Base-by-base conservation (phyloP, 2,329 filamentous ascomycete species). In the Myriosclerotinia curreyana region DNA sequence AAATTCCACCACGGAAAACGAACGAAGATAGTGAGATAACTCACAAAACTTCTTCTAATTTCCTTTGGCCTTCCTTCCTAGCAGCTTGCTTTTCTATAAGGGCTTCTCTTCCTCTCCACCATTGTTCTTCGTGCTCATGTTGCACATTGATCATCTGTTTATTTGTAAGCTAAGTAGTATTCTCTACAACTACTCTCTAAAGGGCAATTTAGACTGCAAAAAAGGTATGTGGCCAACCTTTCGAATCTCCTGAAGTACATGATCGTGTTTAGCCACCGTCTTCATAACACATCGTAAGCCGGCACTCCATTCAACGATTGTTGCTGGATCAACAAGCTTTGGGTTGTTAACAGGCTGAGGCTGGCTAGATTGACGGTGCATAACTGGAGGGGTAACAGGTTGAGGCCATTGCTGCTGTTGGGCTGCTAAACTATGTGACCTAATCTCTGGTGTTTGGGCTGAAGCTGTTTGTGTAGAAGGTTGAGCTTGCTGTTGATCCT, bases 91-190 rank as follows among this genome's bases (percentile, higher is more conserved):
- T 82, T 40, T 78, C 74, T 7, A 84, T 70, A 31, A 87, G 72
- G 8, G 78, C 80, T 64, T 81, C 74, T 2, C 84, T 79, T 1
- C 79, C 80, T 34, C 77, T 74, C 76, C 81, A 85, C 82, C 87
- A 90, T 68, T 84, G 80, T 68, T 79, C 79, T 68, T 89, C 85
- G 69, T 89, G 82, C 49, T 81, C 79, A 69, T 86, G 81, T 73
- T 90, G 86, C 50, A 84, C 81, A 62, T 80, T 79, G 66, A 89
- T 88, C 74, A 90, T 79, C 76, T 86, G 73, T 25, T 48, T 25
- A 56, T 28, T 12, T 52, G 64, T 34, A 71, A 62, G 40, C 48
- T 56, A 52, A 34, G 25, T 22, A 12, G 22, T 34, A 59, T 44
- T 6, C 50, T 20, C 22, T 12, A 20, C 20, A 25, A 4, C 42